Evolutionary conservation across 768 basidiomycete species (phyloP), one percentile per base, ranked within the genome.

Genomic region (Suillus ampliporus): DNA sequence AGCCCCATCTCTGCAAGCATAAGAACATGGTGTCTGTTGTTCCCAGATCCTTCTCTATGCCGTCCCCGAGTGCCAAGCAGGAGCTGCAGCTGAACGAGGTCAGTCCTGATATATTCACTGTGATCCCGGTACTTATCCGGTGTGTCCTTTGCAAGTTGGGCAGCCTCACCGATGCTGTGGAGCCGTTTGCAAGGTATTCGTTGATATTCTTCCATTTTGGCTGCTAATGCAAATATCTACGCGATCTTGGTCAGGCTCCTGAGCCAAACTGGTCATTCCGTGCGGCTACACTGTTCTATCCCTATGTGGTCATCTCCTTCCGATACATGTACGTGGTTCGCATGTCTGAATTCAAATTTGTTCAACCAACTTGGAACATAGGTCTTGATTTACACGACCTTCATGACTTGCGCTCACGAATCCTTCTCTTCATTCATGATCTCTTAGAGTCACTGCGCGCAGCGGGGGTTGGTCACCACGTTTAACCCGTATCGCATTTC

Each of bases 331-430:
- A 71, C 66, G 86, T 74, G 44, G 47, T 50, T 26, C n/a, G 19
- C 48, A 35, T 35, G 17, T 34, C 21, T 47, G 35, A 26, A 41
- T 14, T 53, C 19, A 37, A 51, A 34, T 35, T 4, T 40, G 37
- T 37, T 23, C 26, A 34, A 46, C 23, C 47, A 15, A 62, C 28
- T 28, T 35, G 48, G n/a, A 15, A 48, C n/a, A 13, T 61, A 90
- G 89, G 81, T 69, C 73, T 84, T 64, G 89, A 90, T 73, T 79
- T 91, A 37, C 84, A 90, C 69, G 90, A 91, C 75, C 79, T 91
- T 62, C 79, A 90, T 59, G 85, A 88, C 67, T 73, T 90, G 44
- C 84, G 86, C 51, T 82, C 87, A 52, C 83, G 86, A 50, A 84
- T 85, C 46, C 78, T 91, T 15, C 65, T 83, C 31, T 87, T 89